Evolutionary conservation across 1,139 yeast species (phyloP).

Genomic region (Kurtzmaniella quercitrusa): DNA sequence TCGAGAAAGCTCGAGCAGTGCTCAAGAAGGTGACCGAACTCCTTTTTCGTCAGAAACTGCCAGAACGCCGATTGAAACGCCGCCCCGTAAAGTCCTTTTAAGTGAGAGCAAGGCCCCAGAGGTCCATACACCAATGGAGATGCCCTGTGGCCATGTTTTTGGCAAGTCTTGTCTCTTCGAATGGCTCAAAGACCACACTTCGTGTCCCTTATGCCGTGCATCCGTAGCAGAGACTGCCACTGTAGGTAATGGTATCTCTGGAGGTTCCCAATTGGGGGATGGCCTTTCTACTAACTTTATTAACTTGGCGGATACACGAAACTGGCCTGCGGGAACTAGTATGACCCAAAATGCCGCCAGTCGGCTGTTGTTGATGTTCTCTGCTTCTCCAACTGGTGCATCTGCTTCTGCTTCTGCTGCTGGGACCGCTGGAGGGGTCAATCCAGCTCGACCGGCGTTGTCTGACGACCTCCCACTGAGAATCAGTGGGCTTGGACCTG

Average conservation of each 20-base stretch:
- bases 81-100: slow-evolving; percentile 16
- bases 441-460: not conserved
- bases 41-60: slow-evolving; percentile 2
- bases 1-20: not conserved
- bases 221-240: slow-evolving; percentile 32
- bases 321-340: slow-evolving; percentile 1
- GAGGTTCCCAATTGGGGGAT: slow-evolving; percentile 7
- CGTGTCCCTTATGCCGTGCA: slow-evolving; percentile 79
- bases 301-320: slow-evolving; percentile 2
- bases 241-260: not conserved
- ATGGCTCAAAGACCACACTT: slow-evolving; percentile 66
- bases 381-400: slow-evolving; percentile 3
- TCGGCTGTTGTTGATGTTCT: slow-evolving; percentile 1
- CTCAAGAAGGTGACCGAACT: not conserved
- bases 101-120: slow-evolving; percentile 3
- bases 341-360: not conserved
- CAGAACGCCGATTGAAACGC: not conserved
- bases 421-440: not conserved
- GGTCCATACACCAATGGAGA: slow-evolving; percentile 56
- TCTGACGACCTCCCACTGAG: not conserved
- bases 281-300: slow-evolving; percentile 8
- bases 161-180: slow-evolving; percentile 70
- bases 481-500: slow-evolving; percentile 3
- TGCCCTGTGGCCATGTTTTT: slow-evolving; percentile 82
- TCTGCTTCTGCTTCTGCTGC: not conserved